phyloP scores from a whole-genome alignment of 78 protist species.

The Guillardia theta region DNA sequence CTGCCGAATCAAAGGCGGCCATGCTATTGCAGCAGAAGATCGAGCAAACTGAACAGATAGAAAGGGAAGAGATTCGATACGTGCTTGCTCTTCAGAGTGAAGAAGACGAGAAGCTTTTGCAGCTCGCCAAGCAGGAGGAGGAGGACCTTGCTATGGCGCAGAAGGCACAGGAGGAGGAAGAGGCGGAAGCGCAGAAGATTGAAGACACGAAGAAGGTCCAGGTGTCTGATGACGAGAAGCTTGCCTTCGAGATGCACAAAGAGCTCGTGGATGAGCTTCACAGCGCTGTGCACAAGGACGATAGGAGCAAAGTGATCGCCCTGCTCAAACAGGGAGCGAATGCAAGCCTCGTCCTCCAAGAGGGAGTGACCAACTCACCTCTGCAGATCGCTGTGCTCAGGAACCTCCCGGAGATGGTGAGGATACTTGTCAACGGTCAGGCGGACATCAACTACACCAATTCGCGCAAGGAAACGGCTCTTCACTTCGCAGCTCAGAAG shows the following conservation, averaged over 20 bases:
- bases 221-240: neutral
- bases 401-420: neutral
- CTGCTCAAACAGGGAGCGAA: neutral
- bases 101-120: neutral
- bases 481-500: neutral
- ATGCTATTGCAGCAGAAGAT: neutral
- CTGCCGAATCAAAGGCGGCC: neutral
- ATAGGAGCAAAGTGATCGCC: neutral
- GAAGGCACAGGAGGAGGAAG: neutral
- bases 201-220: neutral
- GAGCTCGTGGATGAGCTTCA: neutral
- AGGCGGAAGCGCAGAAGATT: neutral
- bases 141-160: neutral
- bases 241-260: neutral
- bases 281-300: neutral
- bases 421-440: neutral
- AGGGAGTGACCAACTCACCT: neutral
- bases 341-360: neutral
- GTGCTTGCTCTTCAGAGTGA: neutral
- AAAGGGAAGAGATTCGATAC: neutral
- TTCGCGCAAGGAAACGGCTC: neutral
- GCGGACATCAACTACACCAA: neutral
- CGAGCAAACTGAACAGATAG: neutral
- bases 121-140: neutral
- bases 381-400: neutral